Evolutionary conservation across 2,329 filamentous ascomycete species (phyloP).

Genomic region (Paecilomyces variotii): DNA sequence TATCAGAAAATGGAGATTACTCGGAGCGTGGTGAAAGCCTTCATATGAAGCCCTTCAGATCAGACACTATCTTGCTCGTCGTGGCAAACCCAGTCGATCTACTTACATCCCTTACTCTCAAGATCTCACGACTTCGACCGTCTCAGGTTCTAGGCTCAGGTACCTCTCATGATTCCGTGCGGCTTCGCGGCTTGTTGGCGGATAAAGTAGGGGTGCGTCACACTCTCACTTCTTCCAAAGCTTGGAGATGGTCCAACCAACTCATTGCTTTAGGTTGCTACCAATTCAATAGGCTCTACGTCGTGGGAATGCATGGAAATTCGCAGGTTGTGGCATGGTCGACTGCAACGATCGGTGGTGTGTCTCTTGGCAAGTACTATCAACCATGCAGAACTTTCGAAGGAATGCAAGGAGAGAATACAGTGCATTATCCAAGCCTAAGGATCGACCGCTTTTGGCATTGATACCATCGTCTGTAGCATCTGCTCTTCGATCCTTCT

Average conservation of each 20-base stretch:
- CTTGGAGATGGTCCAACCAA: background rate
- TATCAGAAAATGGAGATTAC: slow-evolving; percentile 38
- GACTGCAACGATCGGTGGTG: slow-evolving; percentile 34
- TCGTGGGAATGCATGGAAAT: slow-evolving; percentile 44
- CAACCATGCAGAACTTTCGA: slow-evolving; percentile 29
- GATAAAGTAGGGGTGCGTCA: slow-evolving; percentile 7
- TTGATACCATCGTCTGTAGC: slow-evolving; percentile 40
- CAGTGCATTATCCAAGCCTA: slow-evolving; percentile 43
- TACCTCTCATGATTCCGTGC: slow-evolving; percentile 46
- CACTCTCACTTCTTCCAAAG: background rate
- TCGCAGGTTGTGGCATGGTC: slow-evolving; percentile 44
- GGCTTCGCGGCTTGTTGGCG: slow-evolving; percentile 31
- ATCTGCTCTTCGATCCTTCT: slow-evolving; percentile 46
- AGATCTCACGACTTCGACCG: slow-evolving; percentile 41
- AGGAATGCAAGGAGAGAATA: slow-evolving; percentile 41
- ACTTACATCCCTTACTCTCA: slow-evolving; percentile 43
- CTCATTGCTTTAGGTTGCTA: slow-evolving; percentile 14
- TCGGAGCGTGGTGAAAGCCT: slow-evolving; percentile 36
- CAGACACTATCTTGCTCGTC: slow-evolving; percentile 42
- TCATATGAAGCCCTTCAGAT: slow-evolving; percentile 40
- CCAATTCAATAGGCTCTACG: slow-evolving; percentile 34
- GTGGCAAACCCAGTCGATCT: slow-evolving; percentile 51
- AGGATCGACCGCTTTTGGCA: slow-evolving; percentile 44
- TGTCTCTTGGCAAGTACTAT: slow-evolving; percentile 29
- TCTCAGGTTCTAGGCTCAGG: slow-evolving; percentile 47